Percentiles rank a stretch among this genome's conserved stretches.
phyloP scores from a whole-genome alignment of 345 rosid species.

The Lepidium africanum region DNA sequence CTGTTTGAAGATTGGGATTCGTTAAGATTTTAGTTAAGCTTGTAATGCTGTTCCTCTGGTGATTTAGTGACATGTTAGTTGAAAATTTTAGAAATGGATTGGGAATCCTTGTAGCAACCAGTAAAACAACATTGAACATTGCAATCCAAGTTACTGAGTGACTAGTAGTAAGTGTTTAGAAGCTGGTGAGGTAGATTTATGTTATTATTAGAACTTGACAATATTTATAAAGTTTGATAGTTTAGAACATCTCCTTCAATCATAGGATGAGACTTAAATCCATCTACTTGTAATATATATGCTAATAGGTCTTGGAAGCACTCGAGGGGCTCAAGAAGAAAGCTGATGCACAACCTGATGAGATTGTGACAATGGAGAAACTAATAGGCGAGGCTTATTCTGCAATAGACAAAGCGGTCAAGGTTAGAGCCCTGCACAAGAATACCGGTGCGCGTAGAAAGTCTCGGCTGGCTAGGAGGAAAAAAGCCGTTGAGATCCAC shows the following conservation, averaged over 20 bases:
- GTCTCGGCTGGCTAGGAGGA: constrained; percentile 85
- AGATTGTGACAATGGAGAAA: constrained; percentile 62
- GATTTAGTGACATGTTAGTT: not conserved
- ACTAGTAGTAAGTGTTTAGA: not conserved
- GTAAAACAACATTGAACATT: not conserved
- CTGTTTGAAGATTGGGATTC: not conserved
- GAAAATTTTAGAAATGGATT: not conserved
- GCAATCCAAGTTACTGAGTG: not conserved
- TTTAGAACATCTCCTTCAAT: not conserved
- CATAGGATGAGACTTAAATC: not conserved
- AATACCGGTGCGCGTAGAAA: constrained; percentile 82
- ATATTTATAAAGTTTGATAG: not conserved
- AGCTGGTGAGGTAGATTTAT: not conserved
- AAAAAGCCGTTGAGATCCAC: constrained; percentile 79
- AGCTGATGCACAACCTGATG: constrained; percentile 66
- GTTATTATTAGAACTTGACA: not conserved
- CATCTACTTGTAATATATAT: not conserved
- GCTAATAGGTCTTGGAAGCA: constrained; percentile 66
- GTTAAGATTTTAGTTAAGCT: not conserved
- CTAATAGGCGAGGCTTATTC: constrained; percentile 86
- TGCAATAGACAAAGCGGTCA: constrained; percentile 78
- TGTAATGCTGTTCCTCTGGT: not conserved
- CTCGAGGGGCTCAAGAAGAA: constrained; percentile 73
- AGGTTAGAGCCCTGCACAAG: constrained; percentile 62
- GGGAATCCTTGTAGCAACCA: not conserved